Evolutionary conservation across 305 asterid species (phyloP), one percentile per base, ranked within the genome.

Genomic region (Fraxinus dipetala): DNA sequence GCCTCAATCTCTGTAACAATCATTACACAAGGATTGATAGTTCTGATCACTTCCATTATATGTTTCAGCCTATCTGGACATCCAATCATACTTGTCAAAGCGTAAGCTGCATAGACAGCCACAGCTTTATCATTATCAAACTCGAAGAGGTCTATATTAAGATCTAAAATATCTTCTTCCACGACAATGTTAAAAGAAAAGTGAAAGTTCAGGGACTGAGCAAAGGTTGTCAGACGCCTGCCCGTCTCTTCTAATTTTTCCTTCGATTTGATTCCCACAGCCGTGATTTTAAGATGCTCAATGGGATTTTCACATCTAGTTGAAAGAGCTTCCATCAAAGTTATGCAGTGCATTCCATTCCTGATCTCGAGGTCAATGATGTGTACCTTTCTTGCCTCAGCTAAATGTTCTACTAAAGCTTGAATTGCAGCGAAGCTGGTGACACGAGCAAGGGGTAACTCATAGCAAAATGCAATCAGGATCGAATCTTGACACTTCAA

Each of bases 281-380:
- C 72, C 18, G 82, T 84, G 11, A 84, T 38, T 78, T 51, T 84
- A 38, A 84, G 76, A 69, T 70, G 82, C n/a, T 80, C 79, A 32
- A 79, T 6, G 45, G 56, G 14, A 28, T 59, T 75, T 75, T 54
- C 28, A 13, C 77, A 54, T 75, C 78, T 34, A 30, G 84, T 51
- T 31, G 84, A 83, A 14, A 87, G 76, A 35, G 87, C 88, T 80
- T 87, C 89, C 54, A 87, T 85, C 78, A 87, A 26, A 31, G 73
- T 74, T 10, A 81, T 63, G 79, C 83, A 82, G 35, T 87, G 87
- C 45, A 61, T 56, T 0, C 90, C 86, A 34, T 69, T 43, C 69
- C 82, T 81, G 35, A 87, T 82, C 48, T 80, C 80, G 20, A 87
- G 83, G 72, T 85, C 90, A 18, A 87, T 84, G 3, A 87, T 78